These are phyloP conservation scores for Paradendryphiella salina DNA, from an alignment of 2,329 filamentous ascomycete genomes.

Conservation along the genomic window DNA sequence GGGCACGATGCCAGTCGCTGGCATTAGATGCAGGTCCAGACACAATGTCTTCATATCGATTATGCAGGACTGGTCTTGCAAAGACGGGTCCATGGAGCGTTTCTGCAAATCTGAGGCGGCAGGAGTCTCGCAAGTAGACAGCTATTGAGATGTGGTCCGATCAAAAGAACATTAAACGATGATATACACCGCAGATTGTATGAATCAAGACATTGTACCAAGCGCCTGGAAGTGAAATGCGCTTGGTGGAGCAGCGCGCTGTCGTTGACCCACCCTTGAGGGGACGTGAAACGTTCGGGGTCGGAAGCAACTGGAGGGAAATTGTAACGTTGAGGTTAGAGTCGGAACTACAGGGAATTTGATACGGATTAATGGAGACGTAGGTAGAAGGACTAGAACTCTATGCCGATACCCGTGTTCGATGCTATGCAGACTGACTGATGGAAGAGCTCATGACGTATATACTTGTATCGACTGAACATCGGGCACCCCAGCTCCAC, in stretches of 20 bases:
- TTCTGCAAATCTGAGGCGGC: no score
- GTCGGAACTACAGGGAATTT: neutral
- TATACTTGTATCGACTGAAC: neutral
- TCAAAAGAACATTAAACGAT: neutral
- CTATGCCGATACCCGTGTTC: neutral
- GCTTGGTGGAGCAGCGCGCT: conserved; percentile 8
- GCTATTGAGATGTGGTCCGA: neutral
- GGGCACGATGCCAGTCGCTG: no score
- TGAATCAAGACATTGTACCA: neutral
- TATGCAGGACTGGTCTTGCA: no score
- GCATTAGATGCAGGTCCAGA: no score
- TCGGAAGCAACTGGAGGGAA: conserved; percentile 5
- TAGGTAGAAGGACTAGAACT: neutral
- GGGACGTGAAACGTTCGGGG: conserved; percentile 9
- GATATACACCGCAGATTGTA: neutral
- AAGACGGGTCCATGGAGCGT: no score
- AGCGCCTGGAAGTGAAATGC: conserved; percentile 1
- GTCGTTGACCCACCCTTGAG: conserved; percentile 1
- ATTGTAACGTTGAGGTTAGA: neutral
- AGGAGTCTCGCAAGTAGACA: neutral
- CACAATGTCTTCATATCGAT: no score
- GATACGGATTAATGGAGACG: conserved; percentile 1
- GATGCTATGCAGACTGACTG: neutral
- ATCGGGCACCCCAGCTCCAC: conserved; percentile 8
- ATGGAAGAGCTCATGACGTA: no score